These are phyloP conservation scores for Aspergillus arachidicola DNA, from an alignment of 2,329 filamentous ascomycete species.

Conservation along the genomic window DNA sequence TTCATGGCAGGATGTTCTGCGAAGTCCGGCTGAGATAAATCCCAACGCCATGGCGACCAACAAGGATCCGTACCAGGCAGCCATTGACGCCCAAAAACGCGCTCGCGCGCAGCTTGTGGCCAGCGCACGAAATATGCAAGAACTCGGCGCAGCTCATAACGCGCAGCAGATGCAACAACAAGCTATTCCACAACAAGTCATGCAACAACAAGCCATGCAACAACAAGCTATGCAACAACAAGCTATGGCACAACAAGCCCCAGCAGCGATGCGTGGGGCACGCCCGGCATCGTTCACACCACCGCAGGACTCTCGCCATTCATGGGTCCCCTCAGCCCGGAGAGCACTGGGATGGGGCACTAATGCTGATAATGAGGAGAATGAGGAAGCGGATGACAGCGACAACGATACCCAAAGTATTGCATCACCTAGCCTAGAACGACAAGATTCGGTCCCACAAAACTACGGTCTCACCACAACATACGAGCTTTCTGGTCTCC, in stretches of 20 bases:
- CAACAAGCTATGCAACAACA: background rate
- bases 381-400: slow-evolving; percentile 16
- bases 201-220: no score
- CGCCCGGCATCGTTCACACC: background rate
- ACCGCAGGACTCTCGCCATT: background rate
- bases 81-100: background rate
- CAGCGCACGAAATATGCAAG: background rate
- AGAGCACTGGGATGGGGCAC: background rate
- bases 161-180: background rate
- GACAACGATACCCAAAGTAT: slow-evolving; percentile 8
- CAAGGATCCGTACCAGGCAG: background rate
- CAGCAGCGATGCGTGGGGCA: background rate
- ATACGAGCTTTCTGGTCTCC: slow-evolving; percentile 43
- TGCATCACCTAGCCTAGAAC: slow-evolving; percentile 12
- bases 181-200: no score
- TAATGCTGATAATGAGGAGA: background rate
- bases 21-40: background rate
- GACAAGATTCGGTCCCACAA: slow-evolving; percentile 41
- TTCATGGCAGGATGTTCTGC: slow-evolving; percentile 19
- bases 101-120: background rate
- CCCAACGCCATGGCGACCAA: background rate
- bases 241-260: background rate
- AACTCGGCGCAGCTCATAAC: background rate
- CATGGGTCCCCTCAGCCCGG: background rate
- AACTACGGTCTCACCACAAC: slow-evolving; percentile 46